These are phyloP conservation scores for Stellera chamaejasme DNA, from an alignment of 345 rosid species.

Conservation along the genomic window DNA sequence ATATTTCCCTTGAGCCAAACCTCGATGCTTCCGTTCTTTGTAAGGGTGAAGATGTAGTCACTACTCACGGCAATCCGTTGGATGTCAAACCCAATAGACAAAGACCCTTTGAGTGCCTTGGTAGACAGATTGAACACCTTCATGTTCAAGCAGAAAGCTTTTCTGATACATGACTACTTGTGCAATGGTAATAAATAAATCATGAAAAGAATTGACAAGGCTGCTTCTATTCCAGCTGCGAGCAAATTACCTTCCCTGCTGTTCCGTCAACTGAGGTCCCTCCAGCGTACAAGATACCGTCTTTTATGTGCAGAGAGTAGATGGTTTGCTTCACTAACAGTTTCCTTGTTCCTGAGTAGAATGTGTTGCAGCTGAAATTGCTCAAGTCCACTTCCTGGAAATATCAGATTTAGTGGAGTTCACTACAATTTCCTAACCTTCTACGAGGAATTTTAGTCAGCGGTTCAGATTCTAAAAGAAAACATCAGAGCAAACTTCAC, in stretches of 20 bases:
- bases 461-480: not conserved
- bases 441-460: not conserved
- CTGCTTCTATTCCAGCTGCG: not conserved
- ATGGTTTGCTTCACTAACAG: slow-evolving; percentile 46
- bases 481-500: slow-evolving; percentile 15
- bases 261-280: slow-evolving; percentile 48
- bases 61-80: slow-evolving; percentile 29
- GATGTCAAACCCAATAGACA: slow-evolving; percentile 32
- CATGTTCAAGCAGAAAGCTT: not conserved
- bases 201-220: not conserved
- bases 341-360: slow-evolving; percentile 46
- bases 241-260: slow-evolving; percentile 39
- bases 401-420: not conserved
- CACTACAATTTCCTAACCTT: not conserved
- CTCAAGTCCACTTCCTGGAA: slow-evolving; percentile 41
- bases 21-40: slow-evolving; percentile 44
- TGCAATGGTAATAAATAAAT: no score
- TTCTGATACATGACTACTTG: not conserved
- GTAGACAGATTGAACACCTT: slow-evolving; percentile 38
- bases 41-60: slow-evolving; percentile 49
- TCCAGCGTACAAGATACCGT: slow-evolving; percentile 31
- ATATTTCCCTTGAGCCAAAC: slow-evolving; percentile 47
- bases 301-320: slow-evolving; percentile 28
- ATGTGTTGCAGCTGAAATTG: slow-evolving; percentile 25
- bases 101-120: slow-evolving; percentile 28